Conservation (phyloP, 345 rosid genomes). For the Linum lewisii region DNA sequence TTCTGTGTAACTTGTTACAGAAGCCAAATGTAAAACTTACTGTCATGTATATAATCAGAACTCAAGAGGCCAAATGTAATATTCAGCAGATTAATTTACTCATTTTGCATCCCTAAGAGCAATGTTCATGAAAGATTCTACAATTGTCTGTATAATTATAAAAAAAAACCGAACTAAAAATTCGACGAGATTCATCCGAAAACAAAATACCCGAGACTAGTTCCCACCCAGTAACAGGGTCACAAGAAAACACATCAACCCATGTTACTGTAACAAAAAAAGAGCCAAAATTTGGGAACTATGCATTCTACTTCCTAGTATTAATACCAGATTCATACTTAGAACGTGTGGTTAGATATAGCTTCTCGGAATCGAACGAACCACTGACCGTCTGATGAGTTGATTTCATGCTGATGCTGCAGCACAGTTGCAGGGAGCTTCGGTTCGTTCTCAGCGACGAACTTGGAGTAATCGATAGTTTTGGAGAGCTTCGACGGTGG, state of each 20-base stretch:
- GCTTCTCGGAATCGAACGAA: constrained; percentile 54
- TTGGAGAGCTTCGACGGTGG: constrained; percentile 35
- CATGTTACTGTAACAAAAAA: not conserved
- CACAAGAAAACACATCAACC: not conserved
- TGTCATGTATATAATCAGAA: no score
- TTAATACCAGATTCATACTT: not conserved
- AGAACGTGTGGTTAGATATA: constrained; percentile 59
- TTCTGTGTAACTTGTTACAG: no score
- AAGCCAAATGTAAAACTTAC: no score
- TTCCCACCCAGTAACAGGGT: not conserved
- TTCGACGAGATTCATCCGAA: not conserved
- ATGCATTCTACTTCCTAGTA: not conserved
- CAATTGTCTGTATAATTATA: not conserved
- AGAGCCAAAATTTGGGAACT: constrained; percentile 7
- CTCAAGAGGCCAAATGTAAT: no score
- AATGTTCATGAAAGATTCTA: not conserved
- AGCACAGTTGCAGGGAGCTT: constrained; percentile 16
- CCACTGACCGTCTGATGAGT: constrained; percentile 63
- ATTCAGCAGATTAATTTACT: no score
- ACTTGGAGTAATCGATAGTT: constrained; percentile 37
- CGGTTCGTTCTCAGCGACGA: constrained; percentile 33
- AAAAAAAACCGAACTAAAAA: no score
- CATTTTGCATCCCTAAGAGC: not conserved
- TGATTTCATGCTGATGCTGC: constrained; percentile 21
- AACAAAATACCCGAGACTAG: not conserved